Evolutionary conservation across 805 yeast genomes (phyloP), one percentile per base, ranked within the genome.

Genomic region (Teunomyces lycoperdinae): DNA sequence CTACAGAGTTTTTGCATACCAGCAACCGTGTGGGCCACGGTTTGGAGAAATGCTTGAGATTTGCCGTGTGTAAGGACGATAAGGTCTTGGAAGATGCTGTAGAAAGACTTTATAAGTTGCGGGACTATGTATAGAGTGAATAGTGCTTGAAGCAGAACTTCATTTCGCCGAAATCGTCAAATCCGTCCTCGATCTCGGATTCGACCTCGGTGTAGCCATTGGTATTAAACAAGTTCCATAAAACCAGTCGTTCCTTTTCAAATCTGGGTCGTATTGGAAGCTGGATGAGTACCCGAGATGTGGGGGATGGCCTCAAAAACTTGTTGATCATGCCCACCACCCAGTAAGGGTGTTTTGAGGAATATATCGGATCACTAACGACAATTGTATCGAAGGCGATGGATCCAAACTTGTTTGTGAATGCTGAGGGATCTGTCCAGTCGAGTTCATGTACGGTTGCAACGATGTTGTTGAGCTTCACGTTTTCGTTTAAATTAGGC

Each of bases 61-160:
- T 94, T 66, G 98, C 99, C 11, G 95, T 94, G 14, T 94, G 99
- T 76, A 94, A 94, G 71, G 96, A 87, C 58, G 95, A 94, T 62
- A 77, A 72, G 4, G 76, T 88, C 50, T 76, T 94, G 54, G 84
- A 81, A 55, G 89, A 85, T 55, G 97, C 98, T 0, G 96, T 85
- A 17, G 79, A 72, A 50, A 82, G 90, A 67, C 78, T 94, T 55
- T 73, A 79, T 58, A 80, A 80, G 35, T 77, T 92, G 59, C 85
- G 85, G 70, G 68, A 85, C 43, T 89, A 83, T 57, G 60, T 73
- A 49, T 66, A 58, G 45, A 27, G 14, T 28, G 43, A 10, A 10
- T 13, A 24, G 29, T 16, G 26, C 50, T 76, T 79, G 62, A 78
- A 81, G 35, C 81, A 63, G 58, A 83, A 91, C 24, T 71, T 61